Evolutionary conservation across 2,329 filamentous ascomycete species (phyloP).

Genomic region (Penicillium crustosum): DNA sequence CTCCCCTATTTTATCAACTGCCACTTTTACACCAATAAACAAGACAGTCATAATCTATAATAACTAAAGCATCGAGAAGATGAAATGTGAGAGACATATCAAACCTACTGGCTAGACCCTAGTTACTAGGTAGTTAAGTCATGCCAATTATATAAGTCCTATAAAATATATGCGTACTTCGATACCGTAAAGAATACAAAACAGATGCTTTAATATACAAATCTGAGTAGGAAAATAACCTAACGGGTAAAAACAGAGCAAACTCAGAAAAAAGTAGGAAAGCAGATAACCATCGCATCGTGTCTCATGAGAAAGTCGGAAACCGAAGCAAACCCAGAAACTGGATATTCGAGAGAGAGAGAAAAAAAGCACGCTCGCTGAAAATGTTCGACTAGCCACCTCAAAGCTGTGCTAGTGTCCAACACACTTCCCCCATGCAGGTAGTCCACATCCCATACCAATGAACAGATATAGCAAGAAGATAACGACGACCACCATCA

Average conservation of each 20-base stretch:
- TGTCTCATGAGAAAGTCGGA: conserved; percentile 15
- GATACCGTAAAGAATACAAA: not conserved
- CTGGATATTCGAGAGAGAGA: not conserved
- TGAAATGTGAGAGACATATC: not conserved
- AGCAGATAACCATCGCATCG: conserved; percentile 9
- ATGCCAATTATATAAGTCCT: not conserved
- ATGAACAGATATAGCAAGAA: conserved; percentile 71
- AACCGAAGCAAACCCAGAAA: conserved; percentile 4
- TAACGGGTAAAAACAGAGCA: not conserved
- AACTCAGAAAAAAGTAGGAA: not conserved
- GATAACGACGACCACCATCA: conserved; percentile 68
- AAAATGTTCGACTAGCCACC: conserved; percentile 3
- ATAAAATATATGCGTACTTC: not conserved
- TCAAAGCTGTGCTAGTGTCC: conserved; percentile 21
- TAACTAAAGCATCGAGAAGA: not conserved
- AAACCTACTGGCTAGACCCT: not conserved
- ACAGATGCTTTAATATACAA: conserved; percentile 12
- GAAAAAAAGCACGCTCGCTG: conserved; percentile 13
- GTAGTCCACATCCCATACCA: conserved; percentile 70
- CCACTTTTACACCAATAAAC: not conserved
- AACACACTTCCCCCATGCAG: conserved; percentile 51
- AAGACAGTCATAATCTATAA: not conserved
- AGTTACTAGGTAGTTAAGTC: too few relatives aligned
- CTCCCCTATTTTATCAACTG: too few relatives aligned
- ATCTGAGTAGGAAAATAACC: not conserved